Conservation (phyloP, 306 rosid genomes). For the Adenanthera pavonina region DNA sequence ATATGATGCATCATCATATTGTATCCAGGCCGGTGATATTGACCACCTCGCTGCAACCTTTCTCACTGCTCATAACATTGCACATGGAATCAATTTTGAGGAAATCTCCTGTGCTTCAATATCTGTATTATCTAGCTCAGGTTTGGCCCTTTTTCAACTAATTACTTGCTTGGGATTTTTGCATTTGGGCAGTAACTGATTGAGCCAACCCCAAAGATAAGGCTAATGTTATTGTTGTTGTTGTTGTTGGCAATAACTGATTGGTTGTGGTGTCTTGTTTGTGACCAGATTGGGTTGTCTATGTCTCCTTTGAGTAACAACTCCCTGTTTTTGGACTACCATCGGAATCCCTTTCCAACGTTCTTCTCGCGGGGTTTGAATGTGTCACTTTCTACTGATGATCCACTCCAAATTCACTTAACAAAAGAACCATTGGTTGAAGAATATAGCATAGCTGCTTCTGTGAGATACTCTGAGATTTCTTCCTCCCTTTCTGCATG, state of each 20-base stretch:
- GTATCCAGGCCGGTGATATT: conserved; percentile 88
- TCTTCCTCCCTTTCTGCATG: conserved; percentile 5
- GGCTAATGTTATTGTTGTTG: no score
- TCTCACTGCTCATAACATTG: conserved; percentile 83
- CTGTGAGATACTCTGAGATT: conserved; percentile 57
- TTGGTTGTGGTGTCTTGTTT: conserved; percentile 27
- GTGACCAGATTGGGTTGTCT: conserved; percentile 74
- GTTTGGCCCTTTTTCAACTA: conserved; percentile 41
- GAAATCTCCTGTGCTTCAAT: conserved; percentile 93
- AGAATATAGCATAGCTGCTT: conserved; percentile 89
- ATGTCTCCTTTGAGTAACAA: conserved; percentile 91
- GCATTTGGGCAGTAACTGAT: conserved; percentile 5
- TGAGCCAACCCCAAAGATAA: background rate
- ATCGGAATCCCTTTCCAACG: conserved; percentile 77
- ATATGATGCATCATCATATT: conserved; percentile 31
- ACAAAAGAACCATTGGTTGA: conserved; percentile 88
- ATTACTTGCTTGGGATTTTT: conserved; percentile 24
- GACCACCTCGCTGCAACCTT: conserved; percentile 99
- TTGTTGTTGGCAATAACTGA: background rate
- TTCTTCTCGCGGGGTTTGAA: conserved; percentile 82
- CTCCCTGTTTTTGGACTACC: conserved; percentile 84
- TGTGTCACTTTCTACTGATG: conserved; percentile 86
- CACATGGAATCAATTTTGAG: conserved; percentile 97
- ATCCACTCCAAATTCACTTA: conserved; percentile 88
- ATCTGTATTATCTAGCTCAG: conserved; percentile 86